Base-by-base conservation (phyloP, 768 basidiomycete species). In the Kwoniella dejecticola region DNA sequence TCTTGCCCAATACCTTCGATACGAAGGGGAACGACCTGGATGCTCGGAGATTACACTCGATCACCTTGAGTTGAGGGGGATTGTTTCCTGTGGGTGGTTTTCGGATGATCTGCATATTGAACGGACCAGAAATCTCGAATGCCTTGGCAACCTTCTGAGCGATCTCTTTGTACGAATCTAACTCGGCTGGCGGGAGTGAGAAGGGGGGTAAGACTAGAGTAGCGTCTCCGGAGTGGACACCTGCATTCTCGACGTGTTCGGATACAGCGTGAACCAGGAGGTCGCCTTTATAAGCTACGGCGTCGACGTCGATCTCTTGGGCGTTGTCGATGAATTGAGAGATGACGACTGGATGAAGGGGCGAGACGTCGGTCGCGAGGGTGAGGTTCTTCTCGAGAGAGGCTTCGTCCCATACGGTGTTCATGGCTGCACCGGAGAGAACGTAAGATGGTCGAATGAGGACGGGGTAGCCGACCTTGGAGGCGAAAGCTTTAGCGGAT, bases 1-100 rank as follows among this genome's bases (percentile, higher is more conserved):
- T 97, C 80, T 89, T 88, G 45, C 91, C 95, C 65, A 98, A 84
- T 17, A 98, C 95, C 82, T 98, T 98, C 62, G 92, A 96, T 2
- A 99, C 96, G 82, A 99, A 99, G 65, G 95, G 94, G 89, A 98
- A 98, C 29, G 92, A 95, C 21, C 96, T 88, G 24, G 95, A 98
- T 15, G 96, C 96, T 60, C 96, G 90, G 31, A 98, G 82, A 80
- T 99, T 99, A 81, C 96, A 99, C 80, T 99, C 96, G 67, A 99
- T 99, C 67, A 98, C 96, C 82, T 95, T 98, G 68, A 98, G 86
- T 58, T 86, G 84, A 11, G 87, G 81, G 24, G 86, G 83, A 61
- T 86, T 76, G 23, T 82, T 83, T 4, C 82, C 82, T 1, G 85
- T 79, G 11, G 82, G 83, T 77, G 82, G 83, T 77, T 91, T 91